phyloP scores from a whole-genome alignment of 345 rosid genomes.

The Eucalyptus tenuipes region DNA sequence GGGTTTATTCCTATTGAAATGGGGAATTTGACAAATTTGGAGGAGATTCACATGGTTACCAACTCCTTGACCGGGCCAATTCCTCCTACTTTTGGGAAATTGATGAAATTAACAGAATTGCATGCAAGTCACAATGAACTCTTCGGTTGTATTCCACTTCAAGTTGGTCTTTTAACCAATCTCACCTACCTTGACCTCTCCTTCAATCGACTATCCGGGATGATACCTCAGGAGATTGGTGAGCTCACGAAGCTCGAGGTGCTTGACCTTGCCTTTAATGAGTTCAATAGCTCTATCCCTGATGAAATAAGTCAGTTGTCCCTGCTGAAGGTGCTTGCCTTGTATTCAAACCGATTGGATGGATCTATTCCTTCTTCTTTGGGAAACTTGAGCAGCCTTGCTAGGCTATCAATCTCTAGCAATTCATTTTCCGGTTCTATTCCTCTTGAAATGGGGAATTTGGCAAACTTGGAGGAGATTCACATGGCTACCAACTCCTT shows the following conservation, averaged over 20 bases:
- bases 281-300: conserved; percentile 3
- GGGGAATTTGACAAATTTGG: conserved; percentile 8
- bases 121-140: not conserved
- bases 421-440: conserved; percentile 1
- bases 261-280: too few relatives aligned
- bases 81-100: conserved; percentile 2
- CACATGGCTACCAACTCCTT: not conserved
- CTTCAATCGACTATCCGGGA: too few relatives aligned
- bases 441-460: conserved; percentile 10
- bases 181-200: too few relatives aligned
- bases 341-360: not conserved
- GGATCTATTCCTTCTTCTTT: conserved; percentile 15
- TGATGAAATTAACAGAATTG: not conserved
- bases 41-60: not conserved
- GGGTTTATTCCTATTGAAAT: conserved; percentile 13
- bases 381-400: conserved; percentile 3
- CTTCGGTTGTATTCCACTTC: too few relatives aligned
- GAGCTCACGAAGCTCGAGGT: too few relatives aligned
- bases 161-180: too few relatives aligned
- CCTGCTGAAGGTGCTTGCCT: not conserved
- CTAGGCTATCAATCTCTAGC: not conserved
- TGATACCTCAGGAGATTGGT: too few relatives aligned
- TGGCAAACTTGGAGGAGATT: not conserved
- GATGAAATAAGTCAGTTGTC: conserved; percentile 4
- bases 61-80: conserved; percentile 9